Conservation (phyloP, 2,329 filamentous ascomycete genomes). For the Colletotrichum sp. region DNA sequence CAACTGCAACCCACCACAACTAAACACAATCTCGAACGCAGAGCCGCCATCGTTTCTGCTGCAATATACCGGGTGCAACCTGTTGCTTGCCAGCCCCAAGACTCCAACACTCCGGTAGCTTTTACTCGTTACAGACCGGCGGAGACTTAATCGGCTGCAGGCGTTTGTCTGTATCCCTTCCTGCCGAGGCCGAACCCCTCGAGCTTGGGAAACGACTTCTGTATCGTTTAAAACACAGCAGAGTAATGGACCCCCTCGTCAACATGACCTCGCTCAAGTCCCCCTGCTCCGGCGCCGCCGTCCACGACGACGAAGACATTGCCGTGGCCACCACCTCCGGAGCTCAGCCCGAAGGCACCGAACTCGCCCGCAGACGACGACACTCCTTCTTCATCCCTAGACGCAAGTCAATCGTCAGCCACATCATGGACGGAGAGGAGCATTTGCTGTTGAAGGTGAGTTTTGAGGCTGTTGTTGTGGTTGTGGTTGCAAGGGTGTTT, state of each 20-base stretch:
- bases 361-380: conserved; percentile 47
- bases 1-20: not conserved
- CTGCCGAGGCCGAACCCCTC: conserved; percentile 2
- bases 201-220: not conserved
- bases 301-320: conserved; percentile 37
- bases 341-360: conserved; percentile 36
- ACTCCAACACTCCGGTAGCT: not conserved
- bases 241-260: conserved; percentile 17
- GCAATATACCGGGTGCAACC: not conserved
- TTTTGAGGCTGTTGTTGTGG: not conserved
- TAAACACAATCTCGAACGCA: not conserved
- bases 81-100: not conserved
- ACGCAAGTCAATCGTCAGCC: conserved; percentile 63
- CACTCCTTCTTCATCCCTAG: conserved; percentile 64
- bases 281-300: conserved; percentile 37
- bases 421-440: conserved; percentile 68
- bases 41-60: not conserved
- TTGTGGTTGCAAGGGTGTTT: not conserved
- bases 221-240: not conserved
- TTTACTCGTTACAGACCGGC: not conserved
- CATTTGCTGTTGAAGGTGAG: conserved; percentile 61
- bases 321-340: conserved; percentile 44
- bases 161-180: not conserved
- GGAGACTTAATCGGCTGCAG: not conserved
- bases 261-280: conserved; percentile 43